Base-by-base conservation (phyloP, 805 yeast genomes). In the Saccharomycopsis schoenii region DNA sequence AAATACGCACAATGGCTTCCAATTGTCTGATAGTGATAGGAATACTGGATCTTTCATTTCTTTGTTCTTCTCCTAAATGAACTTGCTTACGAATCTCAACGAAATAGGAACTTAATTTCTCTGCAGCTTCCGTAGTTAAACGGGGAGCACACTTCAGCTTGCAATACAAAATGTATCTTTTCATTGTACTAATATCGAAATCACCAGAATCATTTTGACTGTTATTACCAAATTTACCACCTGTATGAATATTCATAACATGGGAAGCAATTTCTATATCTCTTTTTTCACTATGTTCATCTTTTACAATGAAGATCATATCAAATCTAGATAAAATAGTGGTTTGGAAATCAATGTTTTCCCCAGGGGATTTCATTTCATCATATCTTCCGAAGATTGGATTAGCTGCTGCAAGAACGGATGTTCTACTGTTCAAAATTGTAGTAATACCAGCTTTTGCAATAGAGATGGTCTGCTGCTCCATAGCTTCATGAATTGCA, bases 401-500 rank as follows among this genome's bases (percentile, higher is more conserved):
- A 74, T 94, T 94, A 8, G 99, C 99, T 25, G 99, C 99, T 0
- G 99, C 99, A 56, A 94, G 77, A 3, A 94, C 99, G 41, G 96
- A 86, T 0, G 99, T 94, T 74, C 99, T 82, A 2, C 99, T 94
- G 73, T 94, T 94, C 67, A 94, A 80, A 60, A 94, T 92, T 0
- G 99, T 94, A 1, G 98, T 94, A 67, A 94, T 94, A 72, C 99
- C 99, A 10, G 99, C 99, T 73, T 94, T 94, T 39, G 99, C 99
- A 72, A 94, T 92, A 14, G 98, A 93, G 62, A 94, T 94, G 0
- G 99, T 94, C 74, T 94, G 99, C 74, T 94, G 99, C 76, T 94
- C 99, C 99, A 94, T 94, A 12, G 99, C 99, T 78, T 94, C 99
- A 74, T 94, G 99, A 67, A 94, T 94, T 0, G 99, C 98, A 43